Conservation (phyloP, 305 asterid species). For the Solanum hybrid region DNA sequence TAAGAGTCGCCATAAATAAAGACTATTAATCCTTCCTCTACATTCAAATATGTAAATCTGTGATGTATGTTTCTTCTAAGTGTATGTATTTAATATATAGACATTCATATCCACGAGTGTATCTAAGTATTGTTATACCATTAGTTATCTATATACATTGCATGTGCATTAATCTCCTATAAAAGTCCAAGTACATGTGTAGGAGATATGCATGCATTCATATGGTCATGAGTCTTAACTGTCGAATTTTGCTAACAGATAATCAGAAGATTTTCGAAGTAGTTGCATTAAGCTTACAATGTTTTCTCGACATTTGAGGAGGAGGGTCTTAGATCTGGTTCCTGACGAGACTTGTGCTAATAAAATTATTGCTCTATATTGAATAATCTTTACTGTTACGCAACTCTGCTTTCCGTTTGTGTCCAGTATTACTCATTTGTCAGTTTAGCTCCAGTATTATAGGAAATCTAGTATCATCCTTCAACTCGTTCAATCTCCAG, state of each 20-base stretch:
- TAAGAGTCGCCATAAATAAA: neutral
- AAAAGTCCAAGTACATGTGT: neutral
- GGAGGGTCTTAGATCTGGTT: neutral
- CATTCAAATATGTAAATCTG: neutral
- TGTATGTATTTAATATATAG: neutral
- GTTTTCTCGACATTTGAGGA: neutral
- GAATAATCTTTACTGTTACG: neutral
- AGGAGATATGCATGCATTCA: neutral
- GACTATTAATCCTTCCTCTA: neutral
- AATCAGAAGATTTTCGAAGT: neutral
- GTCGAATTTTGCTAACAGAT: neutral
- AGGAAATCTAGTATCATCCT: neutral
- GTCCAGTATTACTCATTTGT: neutral
- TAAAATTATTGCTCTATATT: neutral
- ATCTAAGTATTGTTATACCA: neutral
- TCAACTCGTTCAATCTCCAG: neutral
- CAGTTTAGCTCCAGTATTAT: neutral
- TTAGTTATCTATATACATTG: neutral
- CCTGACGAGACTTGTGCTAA: neutral
- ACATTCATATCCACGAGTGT: neutral
- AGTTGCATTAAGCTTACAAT: neutral
- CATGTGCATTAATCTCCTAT: neutral
- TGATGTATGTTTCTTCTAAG: neutral
- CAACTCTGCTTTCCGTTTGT: neutral
- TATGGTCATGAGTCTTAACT: neutral